Evolutionary conservation across 129 eudicot species (phyloP).

Genomic region (Tagetes patula): DNA sequence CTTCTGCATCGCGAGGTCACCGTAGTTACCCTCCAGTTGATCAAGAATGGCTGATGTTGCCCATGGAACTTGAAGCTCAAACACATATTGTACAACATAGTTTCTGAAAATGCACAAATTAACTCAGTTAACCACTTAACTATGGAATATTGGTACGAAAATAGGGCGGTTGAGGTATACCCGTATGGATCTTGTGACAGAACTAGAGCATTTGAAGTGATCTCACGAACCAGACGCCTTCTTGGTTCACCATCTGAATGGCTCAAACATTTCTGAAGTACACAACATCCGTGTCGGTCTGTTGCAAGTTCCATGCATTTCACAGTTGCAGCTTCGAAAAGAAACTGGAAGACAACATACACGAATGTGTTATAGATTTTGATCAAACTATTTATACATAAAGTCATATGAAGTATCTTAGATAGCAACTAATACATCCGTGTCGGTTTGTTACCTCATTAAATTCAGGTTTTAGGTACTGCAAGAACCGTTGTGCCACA

Average conservation of each 20-base stretch:
- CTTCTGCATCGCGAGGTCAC: constrained; percentile 56
- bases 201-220: constrained; percentile 53
- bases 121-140: background rate
- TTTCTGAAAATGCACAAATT: constrained; percentile 45
- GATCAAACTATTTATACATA: background rate
- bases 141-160: background rate
- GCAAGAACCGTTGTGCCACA: constrained; percentile 64
- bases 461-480: constrained; percentile 46
- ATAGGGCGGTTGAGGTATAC: constrained; percentile 28
- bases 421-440: background rate
- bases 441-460: constrained; percentile 38
- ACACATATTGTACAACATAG: constrained; percentile 55
- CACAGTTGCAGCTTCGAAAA: constrained; percentile 51
- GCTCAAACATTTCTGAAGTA: constrained; percentile 60
- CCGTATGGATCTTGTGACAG: constrained; percentile 77
- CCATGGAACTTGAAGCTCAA: constrained; percentile 54
- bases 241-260: constrained; percentile 54
- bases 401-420: background rate
- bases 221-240: constrained; percentile 47
- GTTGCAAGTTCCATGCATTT: constrained; percentile 70
- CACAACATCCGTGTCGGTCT: constrained; percentile 73
- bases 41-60: constrained; percentile 48
- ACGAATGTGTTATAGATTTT: background rate
- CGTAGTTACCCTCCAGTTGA: constrained; percentile 54
- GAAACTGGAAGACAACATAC: constrained; percentile 40